Conservation (phyloP, 2,329 filamentous ascomycete species). For the Venturiaceae sp. region DNA sequence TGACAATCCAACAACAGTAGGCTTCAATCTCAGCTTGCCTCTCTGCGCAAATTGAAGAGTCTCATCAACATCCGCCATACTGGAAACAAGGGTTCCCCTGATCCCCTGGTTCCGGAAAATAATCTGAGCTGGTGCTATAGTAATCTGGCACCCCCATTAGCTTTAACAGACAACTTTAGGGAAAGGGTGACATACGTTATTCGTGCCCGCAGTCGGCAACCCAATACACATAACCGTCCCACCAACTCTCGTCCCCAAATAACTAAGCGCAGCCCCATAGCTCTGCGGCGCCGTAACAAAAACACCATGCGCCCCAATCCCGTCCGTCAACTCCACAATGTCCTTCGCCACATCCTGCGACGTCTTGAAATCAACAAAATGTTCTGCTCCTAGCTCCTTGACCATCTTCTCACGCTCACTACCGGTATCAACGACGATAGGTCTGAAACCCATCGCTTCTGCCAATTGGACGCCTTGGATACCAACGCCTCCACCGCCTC, state of each 20-base stretch:
- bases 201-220: constrained; percentile 5
- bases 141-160: constrained; percentile 1
- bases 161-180: neutral
- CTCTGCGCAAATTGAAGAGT: constrained; percentile 5
- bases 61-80: constrained; percentile 7
- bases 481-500: constrained; percentile 33
- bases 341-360: constrained; percentile 27
- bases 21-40: constrained; percentile 6
- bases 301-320: constrained; percentile 37
- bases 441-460: constrained; percentile 45
- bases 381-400: constrained; percentile 42
- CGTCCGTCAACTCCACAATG: constrained; percentile 36
- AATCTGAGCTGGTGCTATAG: neutral
- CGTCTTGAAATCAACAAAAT: constrained; percentile 46
- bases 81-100: constrained; percentile 3
- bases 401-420: constrained; percentile 35
- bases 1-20: constrained; percentile 6
- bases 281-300: constrained; percentile 31
- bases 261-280: constrained; percentile 10
- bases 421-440: constrained; percentile 46
- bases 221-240: constrained; percentile 9
- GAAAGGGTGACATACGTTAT: neutral
- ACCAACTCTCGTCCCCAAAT: constrained; percentile 5
- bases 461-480: constrained; percentile 38
- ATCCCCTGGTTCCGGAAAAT: constrained; percentile 6